phyloP scores from a whole-genome alignment of 202 grass and related monocot species.

The Setaria italica region DNA sequence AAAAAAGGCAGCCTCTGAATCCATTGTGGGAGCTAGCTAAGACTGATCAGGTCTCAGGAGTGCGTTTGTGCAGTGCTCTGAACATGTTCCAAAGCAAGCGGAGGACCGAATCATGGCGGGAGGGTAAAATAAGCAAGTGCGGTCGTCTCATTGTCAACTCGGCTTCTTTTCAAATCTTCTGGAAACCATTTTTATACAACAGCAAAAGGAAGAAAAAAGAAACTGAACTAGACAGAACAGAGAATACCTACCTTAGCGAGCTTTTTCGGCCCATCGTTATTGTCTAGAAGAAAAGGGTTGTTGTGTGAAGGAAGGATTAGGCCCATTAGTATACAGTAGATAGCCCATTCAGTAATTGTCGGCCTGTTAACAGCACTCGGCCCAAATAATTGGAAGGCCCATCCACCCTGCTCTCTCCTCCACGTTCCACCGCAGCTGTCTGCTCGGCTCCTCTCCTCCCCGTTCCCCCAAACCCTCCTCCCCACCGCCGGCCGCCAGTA shows the following conservation, averaged over 20 bases:
- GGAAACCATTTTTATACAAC: not conserved
- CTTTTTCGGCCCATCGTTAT: not conserved
- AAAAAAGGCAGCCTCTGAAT: no score
- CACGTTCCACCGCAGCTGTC: no score
- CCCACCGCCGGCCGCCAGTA: not conserved
- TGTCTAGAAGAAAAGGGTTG: no score
- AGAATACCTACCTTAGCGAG: no score
- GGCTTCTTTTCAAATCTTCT: not conserved
- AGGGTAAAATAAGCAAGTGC: not conserved
- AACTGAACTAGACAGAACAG: no score
- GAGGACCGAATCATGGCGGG: constrained; percentile 3
- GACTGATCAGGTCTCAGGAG: not conserved
- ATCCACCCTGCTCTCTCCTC: not conserved
- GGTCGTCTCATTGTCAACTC: not conserved
- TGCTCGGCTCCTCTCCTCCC: not conserved
- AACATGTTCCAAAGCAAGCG: constrained; percentile 28
- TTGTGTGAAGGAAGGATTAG: no score
- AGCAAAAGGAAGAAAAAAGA: not conserved
- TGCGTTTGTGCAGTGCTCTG: constrained; percentile 1
- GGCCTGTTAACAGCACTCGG: not conserved
- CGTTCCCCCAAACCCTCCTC: not conserved
- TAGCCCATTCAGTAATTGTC: not conserved
- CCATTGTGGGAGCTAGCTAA: no score
- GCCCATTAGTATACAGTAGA: not conserved
- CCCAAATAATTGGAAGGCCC: not conserved